Base-by-base conservation (phyloP, 306 rosid species). In the Cyamopsis tetragonoloba region DNA sequence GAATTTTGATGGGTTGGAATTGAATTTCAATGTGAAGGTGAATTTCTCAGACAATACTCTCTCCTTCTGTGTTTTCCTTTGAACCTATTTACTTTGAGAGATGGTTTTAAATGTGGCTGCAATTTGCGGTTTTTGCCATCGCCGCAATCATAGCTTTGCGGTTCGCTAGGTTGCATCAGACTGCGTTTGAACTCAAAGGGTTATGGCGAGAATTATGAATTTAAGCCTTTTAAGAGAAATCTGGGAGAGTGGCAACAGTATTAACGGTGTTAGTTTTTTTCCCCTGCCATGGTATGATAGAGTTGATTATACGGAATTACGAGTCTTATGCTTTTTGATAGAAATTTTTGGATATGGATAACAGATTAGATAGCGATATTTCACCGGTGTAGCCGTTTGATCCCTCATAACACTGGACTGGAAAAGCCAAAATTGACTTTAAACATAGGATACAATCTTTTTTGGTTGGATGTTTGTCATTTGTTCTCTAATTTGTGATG, bases 1-100 rank as follows among this genome's bases (percentile, higher is more conserved):
- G 19, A 34, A 54, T 44, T 60, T 69, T 24, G 24, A 49, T 71
- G 74, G 82, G 70, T 74, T 51, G 37, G 8, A 7, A 14, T 41
- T 70, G 75, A 70, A 61, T 31, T 62, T 15, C 61, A 38, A 24
- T 37, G 24, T 59, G 32, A 72, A 44, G 14, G 37, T 11, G 34
- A 11, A 39, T 11, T 72, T 30, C 2, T 43, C 30, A 73, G 54
- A 66, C 48, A 32, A 17, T 23, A 23, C 1, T 44, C 43, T 54
- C 43, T 62, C 26, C 4, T 38, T 27, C 4, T 7, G 5, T 51
- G 56, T 22, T 62, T 60, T 63, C 46, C 30, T 43, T 30, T 62
- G 24, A 54, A 62, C 11, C 55, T 58, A 32, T 5, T 61, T 62
- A 1, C 49, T 46, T 9, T 43, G n/a, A n/a, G n/a, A n/a, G n/a